These are phyloP conservation scores for Diaporthe vexans DNA, from an alignment of 2,329 filamentous ascomycete genomes.

Conservation along the genomic window DNA sequence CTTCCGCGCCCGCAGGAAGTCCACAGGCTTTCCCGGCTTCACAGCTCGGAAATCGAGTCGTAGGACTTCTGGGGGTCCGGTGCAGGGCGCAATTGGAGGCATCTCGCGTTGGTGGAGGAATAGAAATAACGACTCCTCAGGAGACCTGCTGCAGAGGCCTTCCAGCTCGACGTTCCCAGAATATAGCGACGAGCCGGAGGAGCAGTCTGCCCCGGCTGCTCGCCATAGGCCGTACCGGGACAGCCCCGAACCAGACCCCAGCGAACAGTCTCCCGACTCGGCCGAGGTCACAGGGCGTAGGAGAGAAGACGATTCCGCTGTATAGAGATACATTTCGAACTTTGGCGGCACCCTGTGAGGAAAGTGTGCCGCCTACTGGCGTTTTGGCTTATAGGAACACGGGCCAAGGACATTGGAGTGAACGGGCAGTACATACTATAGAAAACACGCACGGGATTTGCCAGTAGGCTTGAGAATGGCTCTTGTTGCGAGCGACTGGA, in stretches of 20 bases:
- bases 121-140: slow-evolving; percentile 28
- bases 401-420: slow-evolving; percentile 23
- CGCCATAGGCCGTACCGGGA: slow-evolving; percentile 18
- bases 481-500: slow-evolving; percentile 30
- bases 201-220: slow-evolving; percentile 18
- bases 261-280: neutral
- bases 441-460: slow-evolving; percentile 29
- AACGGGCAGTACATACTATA: slow-evolving; percentile 40
- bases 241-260: slow-evolving; percentile 25
- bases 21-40: slow-evolving; percentile 74
- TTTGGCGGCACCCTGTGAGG: slow-evolving; percentile 5
- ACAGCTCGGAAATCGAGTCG: slow-evolving; percentile 63
- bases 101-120: slow-evolving; percentile 69
- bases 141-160: slow-evolving; percentile 29
- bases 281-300: slow-evolving; percentile 35
- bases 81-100: slow-evolving; percentile 66
- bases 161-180: slow-evolving; percentile 38
- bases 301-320: slow-evolving; percentile 40
- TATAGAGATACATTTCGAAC: slow-evolving; percentile 38
- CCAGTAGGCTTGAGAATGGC: slow-evolving; percentile 3
- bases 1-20: slow-evolving; percentile 65
- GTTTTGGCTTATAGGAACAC: slow-evolving; percentile 32
- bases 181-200: slow-evolving; percentile 42
- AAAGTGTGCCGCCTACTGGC: slow-evolving; percentile 30
- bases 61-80: slow-evolving; percentile 52